A percentile compares a stretch with the other conserved stretches of the same genome.
phyloP scores from a whole-genome alignment of 108 stramenopile species.

The Nitzschia inconspicua region DNA sequence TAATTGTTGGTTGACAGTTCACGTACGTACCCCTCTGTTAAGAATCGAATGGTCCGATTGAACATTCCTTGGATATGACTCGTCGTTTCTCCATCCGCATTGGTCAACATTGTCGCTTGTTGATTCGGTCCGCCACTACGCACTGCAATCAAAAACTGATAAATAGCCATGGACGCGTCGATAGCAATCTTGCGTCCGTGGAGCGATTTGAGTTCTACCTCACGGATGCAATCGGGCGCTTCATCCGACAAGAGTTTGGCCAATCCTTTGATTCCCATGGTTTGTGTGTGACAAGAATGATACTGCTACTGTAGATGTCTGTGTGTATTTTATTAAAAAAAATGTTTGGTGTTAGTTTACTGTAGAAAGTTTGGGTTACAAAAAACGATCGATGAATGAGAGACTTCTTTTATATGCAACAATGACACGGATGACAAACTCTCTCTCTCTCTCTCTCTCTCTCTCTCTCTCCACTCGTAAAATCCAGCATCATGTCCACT shows the following conservation, averaged over 20 bases:
- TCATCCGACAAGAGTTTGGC: slow-evolving; percentile 95
- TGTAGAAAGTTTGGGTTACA: too few species aligned
- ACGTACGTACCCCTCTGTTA: slow-evolving; percentile 94
- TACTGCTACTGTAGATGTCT: too few species aligned
- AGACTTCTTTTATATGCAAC: too few species aligned
- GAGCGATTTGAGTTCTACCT: slow-evolving; percentile 84
- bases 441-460: too few species aligned
- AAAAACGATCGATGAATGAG: too few species aligned
- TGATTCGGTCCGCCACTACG: slow-evolving; percentile 72
- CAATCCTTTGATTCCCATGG: slow-evolving; percentile 96
- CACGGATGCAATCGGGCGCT: slow-evolving; percentile 92
- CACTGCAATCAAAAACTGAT: slow-evolving; percentile 98
- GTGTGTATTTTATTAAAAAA: too few species aligned
- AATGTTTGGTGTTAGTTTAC: too few species aligned
- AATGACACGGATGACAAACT: too few species aligned
- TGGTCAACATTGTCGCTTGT: slow-evolving; percentile 77
- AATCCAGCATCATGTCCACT: too few species aligned
- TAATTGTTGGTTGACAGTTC: too few species aligned
- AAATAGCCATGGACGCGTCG: slow-evolving; percentile 98
- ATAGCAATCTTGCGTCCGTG: slow-evolving; percentile 97
- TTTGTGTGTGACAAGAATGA: neutral
- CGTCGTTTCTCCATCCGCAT: slow-evolving; percentile 91
- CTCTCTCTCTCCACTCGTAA: too few species aligned
- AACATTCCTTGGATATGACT: slow-evolving; percentile 99
- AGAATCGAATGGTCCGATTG: slow-evolving; percentile 95